phyloP scores from a whole-genome alignment of 306 rosid species.

The Pyrus betulifolia region DNA sequence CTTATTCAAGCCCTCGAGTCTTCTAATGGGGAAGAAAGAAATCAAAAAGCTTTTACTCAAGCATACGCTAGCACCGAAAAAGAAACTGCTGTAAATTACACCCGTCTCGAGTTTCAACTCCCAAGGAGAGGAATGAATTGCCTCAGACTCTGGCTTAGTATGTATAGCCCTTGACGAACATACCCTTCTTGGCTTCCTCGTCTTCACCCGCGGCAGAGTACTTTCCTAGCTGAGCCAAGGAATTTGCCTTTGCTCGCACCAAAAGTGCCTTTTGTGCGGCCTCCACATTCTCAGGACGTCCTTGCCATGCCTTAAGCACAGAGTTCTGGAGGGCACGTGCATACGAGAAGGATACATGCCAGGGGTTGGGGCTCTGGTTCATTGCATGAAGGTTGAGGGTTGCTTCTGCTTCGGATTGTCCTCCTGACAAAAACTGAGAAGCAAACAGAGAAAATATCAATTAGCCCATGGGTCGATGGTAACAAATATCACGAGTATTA shows the following conservation, averaged over 20 bases:
- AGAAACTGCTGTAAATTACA: slow-evolving; percentile 12
- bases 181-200: slow-evolving; percentile 83
- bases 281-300: slow-evolving; percentile 64
- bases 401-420: slow-evolving; percentile 93
- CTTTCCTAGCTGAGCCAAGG: slow-evolving; percentile 92
- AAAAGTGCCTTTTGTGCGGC: slow-evolving; percentile 77
- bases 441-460: slow-evolving; percentile 6
- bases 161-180: slow-evolving; percentile 91
- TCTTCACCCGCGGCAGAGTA: slow-evolving; percentile 79
- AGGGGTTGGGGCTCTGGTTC: slow-evolving; percentile 98
- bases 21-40: slow-evolving; percentile 1
- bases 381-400: slow-evolving; percentile 89
- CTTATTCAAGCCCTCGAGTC: slow-evolving; percentile 48
- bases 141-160: slow-evolving; percentile 36
- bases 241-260: slow-evolving; percentile 94
- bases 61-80: slow-evolving; percentile 7
- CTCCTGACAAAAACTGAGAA: slow-evolving; percentile 89
- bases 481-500: neutral
- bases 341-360: slow-evolving; percentile 97
- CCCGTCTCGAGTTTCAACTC: neutral
- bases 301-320: slow-evolving; percentile 96
- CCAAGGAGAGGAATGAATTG: neutral
- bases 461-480: neutral
- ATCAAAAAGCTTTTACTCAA: slow-evolving; percentile 16
- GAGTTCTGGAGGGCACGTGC: slow-evolving; percentile 94